Evolutionary conservation across 768 basidiomycete genomes (phyloP).

Genomic region (Amanita inopinata): DNA sequence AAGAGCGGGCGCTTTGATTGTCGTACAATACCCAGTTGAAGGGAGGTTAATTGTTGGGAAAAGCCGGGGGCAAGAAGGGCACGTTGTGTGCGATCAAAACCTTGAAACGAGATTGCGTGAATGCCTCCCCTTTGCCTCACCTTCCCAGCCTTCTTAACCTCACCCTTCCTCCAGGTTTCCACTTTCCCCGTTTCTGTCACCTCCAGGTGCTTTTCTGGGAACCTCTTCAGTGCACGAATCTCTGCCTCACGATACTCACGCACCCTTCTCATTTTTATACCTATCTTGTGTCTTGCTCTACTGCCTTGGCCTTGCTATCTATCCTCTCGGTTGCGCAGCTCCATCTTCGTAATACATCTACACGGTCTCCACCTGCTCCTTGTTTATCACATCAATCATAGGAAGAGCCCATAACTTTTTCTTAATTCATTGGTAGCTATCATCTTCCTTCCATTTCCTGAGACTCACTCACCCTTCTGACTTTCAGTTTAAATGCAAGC

Average conservation of each 20-base stretch:
- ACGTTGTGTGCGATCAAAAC: conserved; percentile 76
- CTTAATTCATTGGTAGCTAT: conserved; percentile 36
- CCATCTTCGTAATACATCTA: conserved; percentile 12
- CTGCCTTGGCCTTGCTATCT: conserved; percentile 17
- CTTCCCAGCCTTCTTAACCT: conserved; percentile 41
- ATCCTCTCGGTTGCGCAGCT: conserved; percentile 14
- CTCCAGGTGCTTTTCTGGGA: conserved; percentile 13
- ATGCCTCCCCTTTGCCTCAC: conserved; percentile 55
- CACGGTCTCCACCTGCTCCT: conserved; percentile 11
- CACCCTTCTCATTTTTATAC: conserved; percentile 43
- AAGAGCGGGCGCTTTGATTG: not conserved
- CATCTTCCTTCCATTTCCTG: conserved; percentile 12
- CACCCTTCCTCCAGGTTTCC: conserved; percentile 22
- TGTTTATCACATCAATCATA: conserved; percentile 18
- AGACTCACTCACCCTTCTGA: conserved; percentile 20
- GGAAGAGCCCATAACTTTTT: conserved; percentile 19
- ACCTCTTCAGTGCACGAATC: conserved; percentile 23
- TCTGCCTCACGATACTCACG: conserved; percentile 51
- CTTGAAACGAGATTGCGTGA: conserved; percentile 34
- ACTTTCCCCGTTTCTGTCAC: conserved; percentile 21
- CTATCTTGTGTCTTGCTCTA: conserved; percentile 32
- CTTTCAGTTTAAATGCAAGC: conserved; percentile 57
- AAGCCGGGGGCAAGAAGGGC: conserved; percentile 48
- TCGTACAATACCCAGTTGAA: conserved; percentile 5
- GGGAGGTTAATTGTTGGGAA: conserved; percentile 29